phyloP scores from a whole-genome alignment of 1,139 yeast genomes.

The Candida tetrigidarum region DNA sequence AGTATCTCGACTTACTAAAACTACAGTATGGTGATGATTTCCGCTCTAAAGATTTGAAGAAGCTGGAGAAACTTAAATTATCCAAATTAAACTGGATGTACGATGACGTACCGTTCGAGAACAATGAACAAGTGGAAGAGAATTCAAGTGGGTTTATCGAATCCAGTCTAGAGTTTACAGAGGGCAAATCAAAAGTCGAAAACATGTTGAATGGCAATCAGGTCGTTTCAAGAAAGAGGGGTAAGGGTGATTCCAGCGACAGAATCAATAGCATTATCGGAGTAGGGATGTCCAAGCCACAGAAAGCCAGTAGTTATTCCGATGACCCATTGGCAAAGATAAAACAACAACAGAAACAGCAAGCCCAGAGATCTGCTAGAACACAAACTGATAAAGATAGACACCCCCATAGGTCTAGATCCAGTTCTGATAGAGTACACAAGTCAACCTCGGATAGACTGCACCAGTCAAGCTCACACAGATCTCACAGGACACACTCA shows the following conservation, averaged over 20 bases:
- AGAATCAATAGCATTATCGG: slow-evolving; percentile 23
- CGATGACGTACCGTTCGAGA: slow-evolving; percentile 39
- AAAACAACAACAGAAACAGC: slow-evolving; percentile 37
- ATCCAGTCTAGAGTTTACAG: slow-evolving; percentile 37
- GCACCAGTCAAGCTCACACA: slow-evolving; percentile 1
- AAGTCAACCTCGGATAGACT: slow-evolving; percentile 3
- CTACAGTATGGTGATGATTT: slow-evolving; percentile 50
- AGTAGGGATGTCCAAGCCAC: slow-evolving; percentile 16
- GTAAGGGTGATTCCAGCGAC: slow-evolving; percentile 12
- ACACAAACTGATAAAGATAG: slow-evolving; percentile 7
- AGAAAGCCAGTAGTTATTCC: slow-evolving; percentile 20
- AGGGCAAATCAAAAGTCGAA: slow-evolving; percentile 40
- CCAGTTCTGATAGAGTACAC: slow-evolving; percentile 12
- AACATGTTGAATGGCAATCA: slow-evolving; percentile 30
- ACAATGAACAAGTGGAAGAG: slow-evolving; percentile 15
- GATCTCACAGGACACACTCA: slow-evolving; percentile 2
- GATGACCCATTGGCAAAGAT: slow-evolving; percentile 64
- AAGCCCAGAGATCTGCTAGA: slow-evolving; percentile 7
- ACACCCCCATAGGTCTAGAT: slow-evolving; percentile 17
- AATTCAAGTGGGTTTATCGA: slow-evolving; percentile 38
- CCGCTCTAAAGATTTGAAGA: slow-evolving; percentile 30
- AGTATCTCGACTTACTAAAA: slow-evolving; percentile 59
- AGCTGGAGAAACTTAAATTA: slow-evolving; percentile 46
- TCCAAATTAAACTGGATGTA: slow-evolving; percentile 87
- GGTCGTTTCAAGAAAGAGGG: slow-evolving; percentile 17